Conservation (phyloP, 371 early-diverging fungal species). For the Apophysomyces elegans region DNA sequence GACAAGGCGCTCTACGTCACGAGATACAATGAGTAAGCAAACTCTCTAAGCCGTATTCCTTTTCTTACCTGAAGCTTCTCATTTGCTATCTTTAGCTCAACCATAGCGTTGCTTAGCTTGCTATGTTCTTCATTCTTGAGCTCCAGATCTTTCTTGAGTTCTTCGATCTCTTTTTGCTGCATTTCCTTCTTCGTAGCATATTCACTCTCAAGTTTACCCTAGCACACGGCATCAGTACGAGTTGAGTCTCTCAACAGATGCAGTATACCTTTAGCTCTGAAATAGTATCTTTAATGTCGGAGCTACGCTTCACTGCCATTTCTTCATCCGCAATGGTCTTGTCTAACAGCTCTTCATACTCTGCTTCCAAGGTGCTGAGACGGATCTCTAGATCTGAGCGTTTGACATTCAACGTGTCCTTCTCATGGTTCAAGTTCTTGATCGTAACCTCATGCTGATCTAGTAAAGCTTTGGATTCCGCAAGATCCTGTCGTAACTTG, state of each 20-base stretch:
- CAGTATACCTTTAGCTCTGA: constrained; percentile 69
- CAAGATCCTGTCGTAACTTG: constrained; percentile 78
- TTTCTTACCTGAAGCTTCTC: constrained; percentile 67
- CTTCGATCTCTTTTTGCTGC: constrained; percentile 81
- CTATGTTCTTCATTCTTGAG: constrained; percentile 75
- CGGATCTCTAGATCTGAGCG: constrained; percentile 78
- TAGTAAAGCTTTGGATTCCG: constrained; percentile 71
- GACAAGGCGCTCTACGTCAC: background rate
- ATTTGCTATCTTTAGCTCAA: constrained; percentile 67
- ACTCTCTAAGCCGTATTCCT: background rate
- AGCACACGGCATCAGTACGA: background rate
- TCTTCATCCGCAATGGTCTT: constrained; percentile 94
- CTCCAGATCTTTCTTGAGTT: constrained; percentile 65
- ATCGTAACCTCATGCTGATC: constrained; percentile 75
- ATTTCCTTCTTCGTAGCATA: constrained; percentile 74
- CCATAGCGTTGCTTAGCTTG: constrained; percentile 58
- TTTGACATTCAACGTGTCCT: constrained; percentile 63
- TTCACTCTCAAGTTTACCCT: constrained; percentile 82
- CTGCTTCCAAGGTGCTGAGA: constrained; percentile 75
- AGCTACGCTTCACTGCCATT: constrained; percentile 60
- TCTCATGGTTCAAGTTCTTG: constrained; percentile 65
- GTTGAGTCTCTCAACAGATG: background rate
- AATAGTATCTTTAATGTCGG: constrained; percentile 73
- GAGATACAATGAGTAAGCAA: background rate
- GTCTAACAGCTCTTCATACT: constrained; percentile 94